Evolutionary conservation across 441 rosid genomes (phyloP).

Genomic region (Metrosideros polymorpha): DNA sequence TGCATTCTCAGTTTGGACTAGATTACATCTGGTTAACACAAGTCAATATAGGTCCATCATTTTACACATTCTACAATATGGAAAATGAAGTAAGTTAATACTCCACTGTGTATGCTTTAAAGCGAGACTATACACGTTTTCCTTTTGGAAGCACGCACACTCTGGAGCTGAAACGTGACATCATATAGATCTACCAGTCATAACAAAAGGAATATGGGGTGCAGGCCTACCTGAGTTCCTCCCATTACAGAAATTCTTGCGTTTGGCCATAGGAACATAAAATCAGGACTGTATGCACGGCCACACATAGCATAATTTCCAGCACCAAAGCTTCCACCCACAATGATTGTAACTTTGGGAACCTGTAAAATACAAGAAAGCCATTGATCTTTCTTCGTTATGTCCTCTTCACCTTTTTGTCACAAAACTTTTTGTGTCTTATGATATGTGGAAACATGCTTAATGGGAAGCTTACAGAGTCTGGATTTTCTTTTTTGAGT

Average conservation of each 20-base stretch:
- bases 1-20: not conserved
- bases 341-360: conserved; percentile 80
- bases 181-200: not conserved
- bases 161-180: not conserved
- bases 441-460: not conserved
- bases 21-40: not conserved
- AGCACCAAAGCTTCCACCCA: conserved; percentile 98
- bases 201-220: not conserved
- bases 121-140: not conserved
- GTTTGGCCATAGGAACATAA: conserved; percentile 96
- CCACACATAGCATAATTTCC: conserved; percentile 99
- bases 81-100: not conserved
- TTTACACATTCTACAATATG: not conserved
- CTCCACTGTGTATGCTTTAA: not conserved
- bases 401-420: not conserved
- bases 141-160: not conserved
- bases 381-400: not conserved
- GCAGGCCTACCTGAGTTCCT: conserved; percentile 66
- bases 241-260: conserved; percentile 96
- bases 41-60: not conserved
- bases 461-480: not conserved
- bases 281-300: conserved; percentile 85
- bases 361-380: conserved; percentile 31
- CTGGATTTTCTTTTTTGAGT: not conserved
- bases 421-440: not conserved